Evolutionary conservation across 495 filamentous ascomycete genomes (phyloP), one percentile per base, ranked within the genome.

Genomic region (Trichoderma asperelloides): DNA sequence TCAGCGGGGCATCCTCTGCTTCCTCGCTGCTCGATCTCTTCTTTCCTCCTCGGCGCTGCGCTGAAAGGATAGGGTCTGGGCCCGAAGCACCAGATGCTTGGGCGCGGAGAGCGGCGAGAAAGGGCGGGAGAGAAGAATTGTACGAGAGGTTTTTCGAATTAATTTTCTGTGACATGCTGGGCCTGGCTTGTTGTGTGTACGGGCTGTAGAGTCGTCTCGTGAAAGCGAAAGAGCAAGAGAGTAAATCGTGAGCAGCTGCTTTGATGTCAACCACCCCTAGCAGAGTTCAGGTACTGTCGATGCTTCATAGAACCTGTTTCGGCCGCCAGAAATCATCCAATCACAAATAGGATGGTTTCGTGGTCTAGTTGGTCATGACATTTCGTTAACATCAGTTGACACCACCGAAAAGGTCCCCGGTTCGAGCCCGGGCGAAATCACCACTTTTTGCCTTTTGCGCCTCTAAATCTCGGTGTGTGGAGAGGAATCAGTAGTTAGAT

Each of bases 71-170:
- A 0, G 80, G 78, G 66, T 83, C 79, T 7, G 78, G 78, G 0
- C 69, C 67, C 69, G 68, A 67, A 18, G 73, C 72, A 8, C 68
- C 60, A 7, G 71, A 68, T 3, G 74, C 69, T 30, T 81, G 74
- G n/a, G 79, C 79, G 64, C 74, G 80, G 12, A 86, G 78, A 8
- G 77, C 77, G 40, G 80, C 80, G 45, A 86, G 81, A 71, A 86
- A 86, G 33, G 84, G 84, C 12, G 84, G 84, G 23, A 84, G 80
- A 12, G 76, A 70, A 25, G 67, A 68, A 67, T 77, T 75, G 78
- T 84, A 86, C 55, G 78, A 73, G 25, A 86, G 79, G 74, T 84
- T 84, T 67, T 85, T 86, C 70, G 79, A 69, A 1, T 78, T 84
- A 45, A 84, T 80, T 73, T 86, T 84, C 41, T 73, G 72, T 33